Evolutionary conservation across 2,329 filamentous ascomycete genomes (phyloP).

Genomic region (Trichoderma sp.): DNA sequence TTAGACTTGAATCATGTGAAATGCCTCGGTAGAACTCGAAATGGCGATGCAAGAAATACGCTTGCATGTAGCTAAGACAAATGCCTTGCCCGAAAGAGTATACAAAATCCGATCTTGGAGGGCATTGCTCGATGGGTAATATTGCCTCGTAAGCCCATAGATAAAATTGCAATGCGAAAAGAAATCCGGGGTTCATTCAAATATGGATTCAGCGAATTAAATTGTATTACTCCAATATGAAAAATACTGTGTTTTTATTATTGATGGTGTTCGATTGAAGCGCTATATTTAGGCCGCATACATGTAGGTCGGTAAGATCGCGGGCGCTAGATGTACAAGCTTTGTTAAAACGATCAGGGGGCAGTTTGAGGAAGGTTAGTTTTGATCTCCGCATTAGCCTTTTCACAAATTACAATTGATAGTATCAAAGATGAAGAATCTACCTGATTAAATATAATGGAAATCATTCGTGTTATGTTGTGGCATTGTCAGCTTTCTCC

Average conservation of each 20-base stretch:
- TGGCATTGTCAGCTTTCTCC: background rate
- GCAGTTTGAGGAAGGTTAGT: background rate
- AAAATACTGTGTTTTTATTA: background rate
- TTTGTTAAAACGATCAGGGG: background rate
- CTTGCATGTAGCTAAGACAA: background rate
- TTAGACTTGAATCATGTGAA: background rate
- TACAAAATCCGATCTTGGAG: slow-evolving; percentile 17
- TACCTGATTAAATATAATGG: background rate
- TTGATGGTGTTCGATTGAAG: background rate
- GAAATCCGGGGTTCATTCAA: background rate
- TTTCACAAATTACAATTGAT: background rate
- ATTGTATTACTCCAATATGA: background rate
- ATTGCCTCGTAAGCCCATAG: background rate
- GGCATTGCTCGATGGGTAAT: background rate
- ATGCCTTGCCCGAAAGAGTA: slow-evolving; percentile 3
- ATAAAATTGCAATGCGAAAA: background rate
- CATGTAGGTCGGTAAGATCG: background rate
- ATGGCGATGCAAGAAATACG: background rate
- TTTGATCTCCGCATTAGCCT: background rate
- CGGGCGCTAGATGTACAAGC: background rate
- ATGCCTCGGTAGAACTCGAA: background rate
- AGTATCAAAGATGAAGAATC: background rate
- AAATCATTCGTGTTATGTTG: background rate
- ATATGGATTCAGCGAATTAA: background rate
- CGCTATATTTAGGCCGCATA: background rate